phyloP scores from a whole-genome alignment of 768 basidiomycete genomes.

The Bullera alba region DNA sequence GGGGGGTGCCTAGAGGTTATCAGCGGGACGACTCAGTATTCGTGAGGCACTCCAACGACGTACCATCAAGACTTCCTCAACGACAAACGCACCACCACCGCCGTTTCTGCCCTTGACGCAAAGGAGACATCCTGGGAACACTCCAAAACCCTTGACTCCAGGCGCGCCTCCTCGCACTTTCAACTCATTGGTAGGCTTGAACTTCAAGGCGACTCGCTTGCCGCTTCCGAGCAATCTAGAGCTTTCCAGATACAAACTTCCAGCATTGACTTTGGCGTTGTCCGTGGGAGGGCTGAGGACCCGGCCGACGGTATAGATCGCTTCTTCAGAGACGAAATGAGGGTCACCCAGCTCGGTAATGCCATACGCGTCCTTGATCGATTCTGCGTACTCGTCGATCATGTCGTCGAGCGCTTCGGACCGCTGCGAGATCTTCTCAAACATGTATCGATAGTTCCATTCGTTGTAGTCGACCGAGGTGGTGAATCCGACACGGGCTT shows the following conservation, averaged over 20 bases:
- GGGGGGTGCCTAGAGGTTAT: slow-evolving; percentile 56
- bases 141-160: slow-evolving; percentile 60
- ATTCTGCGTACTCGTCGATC: slow-evolving; percentile 77
- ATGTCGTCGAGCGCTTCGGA: slow-evolving; percentile 76
- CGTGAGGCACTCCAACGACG: slow-evolving; percentile 33
- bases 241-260: slow-evolving; percentile 69
- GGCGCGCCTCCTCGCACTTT: slow-evolving; percentile 61
- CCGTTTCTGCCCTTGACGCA: slow-evolving; percentile 85
- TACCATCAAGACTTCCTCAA: slow-evolving; percentile 73
- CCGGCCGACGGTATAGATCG: slow-evolving; percentile 65
- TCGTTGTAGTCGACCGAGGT: slow-evolving; percentile 35
- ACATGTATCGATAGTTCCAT: slow-evolving; percentile 69
- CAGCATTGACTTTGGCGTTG: slow-evolving; percentile 63
- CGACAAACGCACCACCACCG: slow-evolving; percentile 78
- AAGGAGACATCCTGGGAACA: slow-evolving; percentile 85
- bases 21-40: neutral
- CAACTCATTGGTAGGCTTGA: slow-evolving; percentile 54
- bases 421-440: slow-evolving; percentile 76
- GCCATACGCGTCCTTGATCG: slow-evolving; percentile 63
- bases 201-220: slow-evolving; percentile 60
- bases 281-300: slow-evolving; percentile 48
- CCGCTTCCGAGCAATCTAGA: slow-evolving; percentile 66
- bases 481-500: slow-evolving; percentile 35
- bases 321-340: slow-evolving; percentile 57
- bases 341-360: slow-evolving; percentile 74